Evolutionary conservation across 2,329 filamentous ascomycete species (phyloP), one percentile per base, ranked within the genome.

Genomic region (Plectosphaerella plurivora): DNA sequence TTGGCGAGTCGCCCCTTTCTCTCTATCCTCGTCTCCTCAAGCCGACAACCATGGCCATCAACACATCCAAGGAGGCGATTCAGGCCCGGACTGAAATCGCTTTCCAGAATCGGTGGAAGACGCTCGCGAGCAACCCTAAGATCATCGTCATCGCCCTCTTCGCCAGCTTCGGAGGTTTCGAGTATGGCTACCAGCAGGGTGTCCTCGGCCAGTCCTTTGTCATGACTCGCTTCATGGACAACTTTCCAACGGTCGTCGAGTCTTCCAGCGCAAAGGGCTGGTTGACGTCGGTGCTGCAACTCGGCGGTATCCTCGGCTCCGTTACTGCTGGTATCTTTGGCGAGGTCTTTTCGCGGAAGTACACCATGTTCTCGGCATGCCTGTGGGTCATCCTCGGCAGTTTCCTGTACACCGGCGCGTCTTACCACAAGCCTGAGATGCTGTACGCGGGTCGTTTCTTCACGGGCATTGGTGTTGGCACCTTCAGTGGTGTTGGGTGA

Each of bases 111-210:
- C 36, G 55, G 36, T 68, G 65, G 66, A 59, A 60, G 47, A 60
- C 65, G n/a, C 59, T 69, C 28, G 53, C 58, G 18, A 53, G 59
- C 41, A 72, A 71, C 52, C 68, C 68, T 42, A 71, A 71, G 53
- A 60, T 71, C 24, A 55, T 72, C 28, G 59, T 70, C 45, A 71
- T 72, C 51, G 68, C 69, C 8, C 60, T 71, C n/a, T 71, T 72
- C 50, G 69, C 69, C 37, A 77, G 74, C n/a, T 71, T 78, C 20
- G 75, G 75, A 53, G 75, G 76, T 18, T 74, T 78, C 48, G 72
- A 75, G 54, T 79, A 77, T 71, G 76, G 76, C 49, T 79, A 78
- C 59, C 76, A 81, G 53, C 78, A 81, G 58, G 78, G 78, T 50
- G 76, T 82, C 2, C 65, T 82, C 3, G 76, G 77, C 35, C 75